These are phyloP conservation scores for Urochloa ruziziensis DNA, from an alignment of 176 grass and related monocot species.

Conservation along the genomic window DNA sequence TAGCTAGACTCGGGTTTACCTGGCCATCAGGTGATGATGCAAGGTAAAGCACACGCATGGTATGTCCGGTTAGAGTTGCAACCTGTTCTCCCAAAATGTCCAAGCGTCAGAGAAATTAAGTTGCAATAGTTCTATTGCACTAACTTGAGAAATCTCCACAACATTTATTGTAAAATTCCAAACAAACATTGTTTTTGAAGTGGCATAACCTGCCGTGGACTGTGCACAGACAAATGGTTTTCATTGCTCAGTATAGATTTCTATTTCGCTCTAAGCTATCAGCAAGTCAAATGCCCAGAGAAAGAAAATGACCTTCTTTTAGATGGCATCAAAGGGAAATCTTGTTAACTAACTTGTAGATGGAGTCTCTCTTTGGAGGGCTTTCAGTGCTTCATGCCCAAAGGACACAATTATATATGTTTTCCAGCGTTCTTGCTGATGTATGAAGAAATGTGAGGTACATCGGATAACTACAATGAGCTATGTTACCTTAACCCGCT, in stretches of 20 bases:
- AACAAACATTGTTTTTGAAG: not conserved
- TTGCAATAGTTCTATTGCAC: not conserved
- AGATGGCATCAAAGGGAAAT: not conserved
- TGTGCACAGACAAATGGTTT: not conserved
- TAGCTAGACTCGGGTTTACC: constrained; percentile 36
- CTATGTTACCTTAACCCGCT: constrained; percentile 36
- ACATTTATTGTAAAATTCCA: not conserved
- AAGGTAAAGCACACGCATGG: constrained; percentile 88
- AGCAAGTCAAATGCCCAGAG: constrained; percentile 1
- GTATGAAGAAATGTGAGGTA: not conserved
- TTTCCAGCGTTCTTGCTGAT: not conserved
- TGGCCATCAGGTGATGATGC: constrained; percentile 91
- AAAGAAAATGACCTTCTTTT: not conserved
- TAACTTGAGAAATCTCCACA: not conserved
- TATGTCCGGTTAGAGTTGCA: constrained; percentile 85
- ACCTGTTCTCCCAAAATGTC: constrained; percentile 49
- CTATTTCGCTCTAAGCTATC: not conserved
- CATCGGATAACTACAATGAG: not conserved
- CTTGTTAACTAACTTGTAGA: not conserved
- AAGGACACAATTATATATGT: not conserved
- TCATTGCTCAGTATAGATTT: constrained; percentile 10
- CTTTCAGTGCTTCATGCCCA: not conserved
- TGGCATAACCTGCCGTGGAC: not conserved
- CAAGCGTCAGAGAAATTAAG: not conserved
- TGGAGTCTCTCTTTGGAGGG: not conserved